These are phyloP conservation scores for Suhomyces yuchorum DNA, from an alignment of 1,139 yeast genomes.

Conservation along the genomic window DNA sequence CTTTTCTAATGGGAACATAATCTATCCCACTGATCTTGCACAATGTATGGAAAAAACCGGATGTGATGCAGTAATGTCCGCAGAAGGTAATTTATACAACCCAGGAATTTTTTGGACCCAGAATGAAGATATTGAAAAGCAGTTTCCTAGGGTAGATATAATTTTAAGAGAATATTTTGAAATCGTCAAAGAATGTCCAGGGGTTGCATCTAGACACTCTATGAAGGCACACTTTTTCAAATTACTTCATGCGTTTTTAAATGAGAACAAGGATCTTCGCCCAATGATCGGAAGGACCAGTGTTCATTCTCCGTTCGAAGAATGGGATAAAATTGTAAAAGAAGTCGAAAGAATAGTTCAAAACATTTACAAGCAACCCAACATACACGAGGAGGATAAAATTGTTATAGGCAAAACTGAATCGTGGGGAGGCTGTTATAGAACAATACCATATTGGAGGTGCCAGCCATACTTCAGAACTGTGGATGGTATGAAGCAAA, in stretches of 20 bases:
- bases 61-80: slow-evolving; percentile 96
- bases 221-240: slow-evolving; percentile 95
- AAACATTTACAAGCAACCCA: slow-evolving; percentile 49
- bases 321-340: slow-evolving; percentile 70
- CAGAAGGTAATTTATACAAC: slow-evolving; percentile 91
- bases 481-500: slow-evolving; percentile 66
- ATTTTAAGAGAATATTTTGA: slow-evolving; percentile 87
- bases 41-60: slow-evolving; percentile 63
- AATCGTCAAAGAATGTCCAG: slow-evolving; percentile 65
- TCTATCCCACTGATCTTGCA: slow-evolving; percentile 77
- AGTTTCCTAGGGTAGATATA: slow-evolving; percentile 83
- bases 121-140: slow-evolving; percentile 56
- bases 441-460: slow-evolving; percentile 92
- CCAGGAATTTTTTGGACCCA: slow-evolving; percentile 85
- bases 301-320: slow-evolving; percentile 50
- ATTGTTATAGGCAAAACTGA: slow-evolving; percentile 47
- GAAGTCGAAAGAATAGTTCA: slow-evolving; percentile 68
- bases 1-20: slow-evolving; percentile 89
- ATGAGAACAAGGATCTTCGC: slow-evolving; percentile 74
- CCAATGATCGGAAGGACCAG: slow-evolving; percentile 64
- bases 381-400: slow-evolving; percentile 50
- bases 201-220: slow-evolving; percentile 76
- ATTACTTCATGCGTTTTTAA: slow-evolving; percentile 74
- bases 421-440: slow-evolving; percentile 79
- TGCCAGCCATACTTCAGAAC: slow-evolving; percentile 93